phyloP scores from a whole-genome alignment of 345 rosid genomes.

The Gossypium longicalyx region DNA sequence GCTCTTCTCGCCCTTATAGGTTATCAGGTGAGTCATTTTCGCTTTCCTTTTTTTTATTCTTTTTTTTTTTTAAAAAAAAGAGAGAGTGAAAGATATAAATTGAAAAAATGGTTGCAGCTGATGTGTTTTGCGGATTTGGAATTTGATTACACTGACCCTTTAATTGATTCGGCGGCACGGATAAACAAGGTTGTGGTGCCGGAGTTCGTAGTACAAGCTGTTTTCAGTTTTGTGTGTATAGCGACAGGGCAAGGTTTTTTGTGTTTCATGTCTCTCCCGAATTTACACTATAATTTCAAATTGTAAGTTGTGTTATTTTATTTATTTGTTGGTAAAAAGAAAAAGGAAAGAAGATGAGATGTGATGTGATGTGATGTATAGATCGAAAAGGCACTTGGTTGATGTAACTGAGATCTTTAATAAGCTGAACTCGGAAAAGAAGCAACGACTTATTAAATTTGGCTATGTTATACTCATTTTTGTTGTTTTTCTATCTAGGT shows the following conservation, averaged over 20 bases:
- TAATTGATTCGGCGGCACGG: conserved; percentile 48
- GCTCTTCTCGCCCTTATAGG: background rate
- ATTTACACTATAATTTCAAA: conserved; percentile 53
- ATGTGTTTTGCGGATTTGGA: conserved; percentile 69
- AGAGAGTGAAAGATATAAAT: too few species aligned
- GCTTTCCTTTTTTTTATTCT: background rate
- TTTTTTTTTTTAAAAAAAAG: background rate
- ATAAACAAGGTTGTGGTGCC: conserved; percentile 52
- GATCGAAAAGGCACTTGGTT: conserved; percentile 49
- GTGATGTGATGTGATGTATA: conserved; percentile 38
- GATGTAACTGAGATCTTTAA: conserved; percentile 94
- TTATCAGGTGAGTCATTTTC: conserved; percentile 47
- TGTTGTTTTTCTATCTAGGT: conserved; percentile 67
- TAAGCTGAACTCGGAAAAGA: conserved; percentile 78
- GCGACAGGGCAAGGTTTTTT: conserved; percentile 58
- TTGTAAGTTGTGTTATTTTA: conserved; percentile 30
- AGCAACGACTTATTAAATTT: conserved; percentile 78
- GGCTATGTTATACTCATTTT: conserved; percentile 63
- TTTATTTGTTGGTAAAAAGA: background rate
- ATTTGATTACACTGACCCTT: conserved; percentile 66
- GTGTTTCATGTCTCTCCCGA: conserved; percentile 51
- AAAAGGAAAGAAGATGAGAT: too few species aligned
- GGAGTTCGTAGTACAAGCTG: conserved; percentile 52
- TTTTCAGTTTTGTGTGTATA: conserved; percentile 40
- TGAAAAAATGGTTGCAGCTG: conserved; percentile 35